A percentile compares a stretch with the other conserved stretches of the same genome.
phyloP scores from a whole-genome alignment of 148 eudicot species.

The Amaranthus cruentus region DNA sequence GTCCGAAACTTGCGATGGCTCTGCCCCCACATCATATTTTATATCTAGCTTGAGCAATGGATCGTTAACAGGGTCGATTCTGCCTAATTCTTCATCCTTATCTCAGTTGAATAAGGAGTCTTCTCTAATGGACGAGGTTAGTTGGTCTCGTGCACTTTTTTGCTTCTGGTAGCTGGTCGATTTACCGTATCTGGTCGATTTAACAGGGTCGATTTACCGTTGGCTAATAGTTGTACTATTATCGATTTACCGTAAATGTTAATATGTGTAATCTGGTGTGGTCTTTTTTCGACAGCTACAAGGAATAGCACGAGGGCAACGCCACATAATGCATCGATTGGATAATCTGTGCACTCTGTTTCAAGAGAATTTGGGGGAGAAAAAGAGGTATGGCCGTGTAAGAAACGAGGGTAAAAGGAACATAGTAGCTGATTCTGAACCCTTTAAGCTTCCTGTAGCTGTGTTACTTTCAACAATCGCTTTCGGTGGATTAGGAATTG shows the following conservation, averaged over 20 bases:
- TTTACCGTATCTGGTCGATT: too few relatives aligned
- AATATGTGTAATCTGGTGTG: not conserved
- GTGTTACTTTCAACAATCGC: slow-evolving; percentile 34
- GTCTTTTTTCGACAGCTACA: slow-evolving; percentile 37
- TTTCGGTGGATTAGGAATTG: slow-evolving; percentile 59
- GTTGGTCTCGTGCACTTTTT: not conserved
- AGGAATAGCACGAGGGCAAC: slow-evolving; percentile 67
- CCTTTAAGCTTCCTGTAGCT: slow-evolving; percentile 31
- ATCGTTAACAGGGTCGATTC: slow-evolving; percentile 51
- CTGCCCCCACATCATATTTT: slow-evolving; percentile 76
- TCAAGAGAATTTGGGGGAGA: slow-evolving; percentile 46
- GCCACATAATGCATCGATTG: slow-evolving; percentile 75
- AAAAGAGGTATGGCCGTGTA: slow-evolving; percentile 33
- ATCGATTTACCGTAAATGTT: not conserved
- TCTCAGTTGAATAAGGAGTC: slow-evolving; percentile 65
- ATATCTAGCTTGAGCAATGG: slow-evolving; percentile 68
- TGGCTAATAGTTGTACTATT: too few relatives aligned
- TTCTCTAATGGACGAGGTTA: slow-evolving; percentile 72
- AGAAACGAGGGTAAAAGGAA: slow-evolving; percentile 33
- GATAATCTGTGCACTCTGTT: slow-evolving; percentile 66
- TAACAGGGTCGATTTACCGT: too few relatives aligned
- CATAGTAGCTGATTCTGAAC: slow-evolving; percentile 27
- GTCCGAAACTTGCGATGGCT: slow-evolving; percentile 67
- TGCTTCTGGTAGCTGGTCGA: not conserved
- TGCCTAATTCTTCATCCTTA: slow-evolving; percentile 62